Conservation (phyloP, 495 filamentous ascomycete species). For the Talaromyces ruber region DNA sequence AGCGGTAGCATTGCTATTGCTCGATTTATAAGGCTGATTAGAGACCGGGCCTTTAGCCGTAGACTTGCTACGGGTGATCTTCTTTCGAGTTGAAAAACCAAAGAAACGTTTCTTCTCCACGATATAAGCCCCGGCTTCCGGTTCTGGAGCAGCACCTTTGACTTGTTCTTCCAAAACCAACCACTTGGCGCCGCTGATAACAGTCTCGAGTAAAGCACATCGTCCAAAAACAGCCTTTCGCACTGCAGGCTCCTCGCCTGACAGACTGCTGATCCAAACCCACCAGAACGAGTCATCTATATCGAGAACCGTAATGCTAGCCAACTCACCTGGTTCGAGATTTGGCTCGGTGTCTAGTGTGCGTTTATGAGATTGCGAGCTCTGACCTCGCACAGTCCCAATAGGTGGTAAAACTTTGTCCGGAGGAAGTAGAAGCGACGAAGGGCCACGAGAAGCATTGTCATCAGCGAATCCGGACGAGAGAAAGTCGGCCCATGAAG, state of each 20-base stretch:
- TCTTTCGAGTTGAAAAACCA: constrained; percentile 67
- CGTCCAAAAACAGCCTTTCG: constrained; percentile 91
- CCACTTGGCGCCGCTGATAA: constrained; percentile 76
- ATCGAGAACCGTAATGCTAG: constrained; percentile 77
- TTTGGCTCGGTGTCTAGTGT: constrained; percentile 52
- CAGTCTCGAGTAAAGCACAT: constrained; percentile 85
- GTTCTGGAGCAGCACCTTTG: constrained; percentile 81
- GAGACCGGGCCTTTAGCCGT: constrained; percentile 42
- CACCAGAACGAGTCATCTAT: constrained; percentile 98
- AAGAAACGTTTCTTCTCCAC: constrained; percentile 91
- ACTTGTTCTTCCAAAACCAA: constrained; percentile 93
- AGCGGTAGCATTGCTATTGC: constrained; percentile 32
- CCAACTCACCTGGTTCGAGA: constrained; percentile 87
- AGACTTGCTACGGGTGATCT: constrained; percentile 60
- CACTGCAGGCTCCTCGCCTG: constrained; percentile 72
- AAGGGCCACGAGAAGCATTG: constrained; percentile 36
- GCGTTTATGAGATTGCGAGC: constrained; percentile 79
- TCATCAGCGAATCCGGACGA: constrained; percentile 87
- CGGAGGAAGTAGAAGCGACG: constrained; percentile 69
- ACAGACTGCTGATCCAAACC: constrained; percentile 98
- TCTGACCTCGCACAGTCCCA: constrained; percentile 57
- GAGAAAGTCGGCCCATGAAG: constrained; percentile 96
- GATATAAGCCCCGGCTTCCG: constrained; percentile 77
- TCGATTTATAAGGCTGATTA: constrained; percentile 42
- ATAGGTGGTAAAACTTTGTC: constrained; percentile 90